Evolutionary conservation across 192 early-diverging fungal species (phyloP).

Genomic region (Backusella mclennaniae): DNA sequence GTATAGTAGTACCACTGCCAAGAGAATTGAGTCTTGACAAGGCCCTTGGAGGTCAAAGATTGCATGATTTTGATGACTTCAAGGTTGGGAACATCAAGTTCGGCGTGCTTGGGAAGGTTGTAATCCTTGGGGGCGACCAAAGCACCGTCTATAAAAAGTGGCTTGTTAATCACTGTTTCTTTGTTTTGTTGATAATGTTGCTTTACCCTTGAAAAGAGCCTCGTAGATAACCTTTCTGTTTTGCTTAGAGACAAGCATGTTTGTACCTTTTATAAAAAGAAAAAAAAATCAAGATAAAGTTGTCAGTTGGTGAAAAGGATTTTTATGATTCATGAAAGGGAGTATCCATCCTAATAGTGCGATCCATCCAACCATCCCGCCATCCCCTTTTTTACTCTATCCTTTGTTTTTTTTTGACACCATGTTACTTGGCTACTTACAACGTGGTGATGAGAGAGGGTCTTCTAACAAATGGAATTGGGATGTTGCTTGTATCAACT

Average conservation of each 20-base stretch:
- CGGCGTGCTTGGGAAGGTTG: constrained; percentile 93
- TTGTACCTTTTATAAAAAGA: constrained; percentile 26
- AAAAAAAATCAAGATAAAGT: neutral
- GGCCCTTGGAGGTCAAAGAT: constrained; percentile 91
- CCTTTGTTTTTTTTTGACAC: neutral
- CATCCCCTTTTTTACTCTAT: neutral
- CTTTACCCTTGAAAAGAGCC: constrained; percentile 79
- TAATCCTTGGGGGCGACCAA: constrained; percentile 99
- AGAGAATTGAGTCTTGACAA: constrained; percentile 96
- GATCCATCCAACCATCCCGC: neutral
- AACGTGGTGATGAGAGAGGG: constrained; percentile 9
- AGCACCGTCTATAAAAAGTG: constrained; percentile 75
- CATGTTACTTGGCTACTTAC: neutral
- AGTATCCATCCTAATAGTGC: neutral
- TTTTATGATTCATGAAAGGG: neutral
- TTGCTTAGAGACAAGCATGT: constrained; percentile 96
- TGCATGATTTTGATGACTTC: constrained; percentile 99
- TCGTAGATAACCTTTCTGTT: constrained; percentile 98
- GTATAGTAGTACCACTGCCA: constrained; percentile 99
- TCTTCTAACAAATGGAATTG: neutral
- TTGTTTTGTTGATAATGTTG: neutral
- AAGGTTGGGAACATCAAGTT: constrained; percentile 97
- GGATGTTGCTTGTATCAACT: neutral
- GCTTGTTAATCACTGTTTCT: neutral
- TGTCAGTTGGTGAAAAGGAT: neutral